Conservation (phyloP, 192 early-diverging fungal species). For the Backusella australiensis region DNA sequence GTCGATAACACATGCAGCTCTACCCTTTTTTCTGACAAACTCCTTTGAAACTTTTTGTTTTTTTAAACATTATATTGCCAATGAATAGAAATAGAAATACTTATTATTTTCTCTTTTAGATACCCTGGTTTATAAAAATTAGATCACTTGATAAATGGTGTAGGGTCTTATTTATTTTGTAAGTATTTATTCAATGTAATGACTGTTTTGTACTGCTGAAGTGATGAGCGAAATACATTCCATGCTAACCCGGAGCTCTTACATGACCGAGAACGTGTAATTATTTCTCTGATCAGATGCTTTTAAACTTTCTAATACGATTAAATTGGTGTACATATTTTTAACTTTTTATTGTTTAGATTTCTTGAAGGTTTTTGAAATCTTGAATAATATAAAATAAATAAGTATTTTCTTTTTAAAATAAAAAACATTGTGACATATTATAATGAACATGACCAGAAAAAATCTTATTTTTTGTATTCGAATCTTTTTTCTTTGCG, state of each 20-base stretch:
- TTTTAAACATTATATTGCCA: not conserved
- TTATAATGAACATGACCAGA: not conserved
- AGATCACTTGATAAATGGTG: not conserved
- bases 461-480: not conserved
- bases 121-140: not conserved
- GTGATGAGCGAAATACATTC: slow-evolving; percentile 4
- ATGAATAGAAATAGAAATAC: not conserved
- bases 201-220: not conserved
- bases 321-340: not conserved
- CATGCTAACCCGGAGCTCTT: slow-evolving; percentile 4
- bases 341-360: slow-evolving; percentile 1
- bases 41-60: not conserved
- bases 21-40: not conserved
- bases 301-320: not conserved
- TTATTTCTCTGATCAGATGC: slow-evolving; percentile 7
- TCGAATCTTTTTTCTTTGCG: not conserved
- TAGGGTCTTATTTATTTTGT: not conserved
- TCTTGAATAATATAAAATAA: not conserved
- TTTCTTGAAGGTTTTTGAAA: not conserved
- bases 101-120: slow-evolving; percentile 1
- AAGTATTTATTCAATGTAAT: not conserved
- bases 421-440: not conserved
- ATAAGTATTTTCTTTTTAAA: not conserved
- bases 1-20: slow-evolving; percentile 9
- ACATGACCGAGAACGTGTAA: slow-evolving; percentile 5